Evolutionary conservation across 2,329 filamentous ascomycete genomes (phyloP).

Genomic region (Scedosporium dehoogii): DNA sequence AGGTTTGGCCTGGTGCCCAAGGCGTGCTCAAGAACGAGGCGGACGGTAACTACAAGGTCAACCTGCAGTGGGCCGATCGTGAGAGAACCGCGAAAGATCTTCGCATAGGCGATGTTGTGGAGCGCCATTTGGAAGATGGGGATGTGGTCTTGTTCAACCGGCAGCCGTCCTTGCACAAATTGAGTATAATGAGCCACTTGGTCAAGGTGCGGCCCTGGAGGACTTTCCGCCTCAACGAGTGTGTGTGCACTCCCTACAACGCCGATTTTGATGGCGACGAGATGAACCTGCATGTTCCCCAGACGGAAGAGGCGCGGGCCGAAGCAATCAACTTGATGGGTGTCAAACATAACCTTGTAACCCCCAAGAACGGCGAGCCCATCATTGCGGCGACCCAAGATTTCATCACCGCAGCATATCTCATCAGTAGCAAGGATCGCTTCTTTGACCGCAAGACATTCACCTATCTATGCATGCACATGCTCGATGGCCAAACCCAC

Average conservation of each 20-base stretch:
- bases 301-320: conserved; percentile 91
- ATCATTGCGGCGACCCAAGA: conserved; percentile 99
- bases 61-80: conserved; percentile 65
- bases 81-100: conserved; percentile 64
- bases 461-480: conserved; percentile 82
- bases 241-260: conserved; percentile 96
- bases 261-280: conserved; percentile 98
- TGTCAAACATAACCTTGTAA: conserved; percentile 91
- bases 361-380: conserved; percentile 93
- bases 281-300: conserved; percentile 97
- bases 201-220: conserved; percentile 91
- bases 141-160: conserved; percentile 97
- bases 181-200: conserved; percentile 94
- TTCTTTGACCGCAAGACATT: conserved; percentile 89
- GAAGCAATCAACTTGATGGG: conserved; percentile 97
- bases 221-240: conserved; percentile 95
- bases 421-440: conserved; percentile 83
- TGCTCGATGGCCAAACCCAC: conserved; percentile 71
- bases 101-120: conserved; percentile 76
- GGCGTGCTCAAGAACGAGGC: conserved; percentile 63
- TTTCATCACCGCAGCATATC: conserved; percentile 92
- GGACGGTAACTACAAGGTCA: conserved; percentile 57
- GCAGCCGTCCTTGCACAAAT: conserved; percentile 93
- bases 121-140: conserved; percentile 88
- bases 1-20: conserved; percentile 81